These are phyloP conservation scores for Anthracocystis setariae DNA, from an alignment of 1,284 basidiomycete species.

Conservation along the genomic window DNA sequence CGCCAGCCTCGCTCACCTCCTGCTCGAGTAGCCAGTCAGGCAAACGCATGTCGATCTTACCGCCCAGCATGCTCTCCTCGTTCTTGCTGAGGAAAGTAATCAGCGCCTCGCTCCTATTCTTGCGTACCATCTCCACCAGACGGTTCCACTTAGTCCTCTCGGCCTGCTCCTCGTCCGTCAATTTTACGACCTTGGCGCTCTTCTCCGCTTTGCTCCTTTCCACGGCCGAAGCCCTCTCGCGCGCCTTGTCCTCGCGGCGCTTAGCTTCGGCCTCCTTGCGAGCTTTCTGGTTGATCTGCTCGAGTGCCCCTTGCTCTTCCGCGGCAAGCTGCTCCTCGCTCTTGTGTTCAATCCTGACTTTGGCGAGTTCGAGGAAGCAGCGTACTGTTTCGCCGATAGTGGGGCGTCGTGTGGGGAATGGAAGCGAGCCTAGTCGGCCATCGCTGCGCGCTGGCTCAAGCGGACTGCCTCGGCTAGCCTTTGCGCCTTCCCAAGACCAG, in stretches of 20 bases:
- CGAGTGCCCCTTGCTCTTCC: conserved; percentile 48
- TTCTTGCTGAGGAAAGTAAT: conserved; percentile 85
- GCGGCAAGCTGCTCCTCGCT: conserved; percentile 84
- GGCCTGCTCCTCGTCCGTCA: conserved; percentile 44
- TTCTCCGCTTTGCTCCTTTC: conserved; percentile 37
- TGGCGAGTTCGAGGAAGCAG: conserved; percentile 86
- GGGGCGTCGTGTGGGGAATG: conserved; percentile 70
- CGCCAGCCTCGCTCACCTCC: conserved; percentile 27
- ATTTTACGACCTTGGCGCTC: conserved; percentile 16
- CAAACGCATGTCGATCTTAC: conserved; percentile 50
- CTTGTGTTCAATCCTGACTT: conserved; percentile 84
- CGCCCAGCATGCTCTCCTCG: conserved; percentile 70
- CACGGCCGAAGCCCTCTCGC: conserved; percentile 20
- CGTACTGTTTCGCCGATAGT: conserved; percentile 90
- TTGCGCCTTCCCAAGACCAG: conserved; percentile 61
- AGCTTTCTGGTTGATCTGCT: conserved; percentile 29
- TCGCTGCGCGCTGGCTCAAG: conserved; percentile 60
- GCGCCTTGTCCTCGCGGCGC: conserved; percentile 47
- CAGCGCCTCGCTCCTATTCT: conserved; percentile 83
- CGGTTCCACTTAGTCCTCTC: conserved; percentile 66
- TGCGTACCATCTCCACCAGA: conserved; percentile 86
- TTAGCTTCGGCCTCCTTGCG: conserved; percentile 47
- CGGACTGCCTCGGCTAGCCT: conserved; percentile 47
- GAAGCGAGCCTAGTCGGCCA: conserved; percentile 67
- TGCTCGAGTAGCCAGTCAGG: conserved; percentile 60